Percentiles rank a stretch among this genome's conserved stretches.
These are phyloP conservation scores for Asterophora parasitica DNA, from an alignment of 768 basidiomycete species.

Conservation along the genomic window DNA sequence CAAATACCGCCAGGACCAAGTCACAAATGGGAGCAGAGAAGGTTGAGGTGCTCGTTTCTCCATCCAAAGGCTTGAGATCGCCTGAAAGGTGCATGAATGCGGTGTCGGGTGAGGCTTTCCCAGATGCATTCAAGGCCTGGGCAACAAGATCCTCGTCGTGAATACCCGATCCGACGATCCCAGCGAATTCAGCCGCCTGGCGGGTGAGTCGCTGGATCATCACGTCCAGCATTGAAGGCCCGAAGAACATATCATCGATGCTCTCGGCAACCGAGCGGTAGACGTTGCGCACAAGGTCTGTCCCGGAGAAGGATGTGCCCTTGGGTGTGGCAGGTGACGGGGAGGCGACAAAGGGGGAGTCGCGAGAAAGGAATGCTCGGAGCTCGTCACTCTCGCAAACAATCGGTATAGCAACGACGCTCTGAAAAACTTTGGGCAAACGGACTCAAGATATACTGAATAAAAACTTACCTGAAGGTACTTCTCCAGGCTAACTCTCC, in stretches of 20 bases:
- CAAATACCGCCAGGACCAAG: slow-evolving; percentile 87
- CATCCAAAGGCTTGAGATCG: slow-evolving; percentile 76
- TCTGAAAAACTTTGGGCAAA: slow-evolving; percentile 36
- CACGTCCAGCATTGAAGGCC: slow-evolving; percentile 92
- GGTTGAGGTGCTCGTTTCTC: slow-evolving; percentile 82
- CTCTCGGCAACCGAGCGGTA: slow-evolving; percentile 92
- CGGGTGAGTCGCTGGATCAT: slow-evolving; percentile 87
- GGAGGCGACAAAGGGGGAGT: slow-evolving; percentile 74
- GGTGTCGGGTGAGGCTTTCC: slow-evolving; percentile 61
- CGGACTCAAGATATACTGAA: no score
- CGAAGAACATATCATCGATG: slow-evolving; percentile 96
- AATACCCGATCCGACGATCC: slow-evolving; percentile 72
- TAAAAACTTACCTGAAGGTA: slow-evolving; percentile 73
- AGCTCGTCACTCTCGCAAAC: slow-evolving; percentile 83
- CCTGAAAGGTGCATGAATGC: slow-evolving; percentile 69
- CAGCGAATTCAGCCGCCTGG: slow-evolving; percentile 87
- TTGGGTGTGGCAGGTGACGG: slow-evolving; percentile 38
- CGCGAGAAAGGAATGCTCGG: slow-evolving; percentile 80
- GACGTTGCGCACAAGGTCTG: slow-evolving; percentile 77
- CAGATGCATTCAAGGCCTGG: slow-evolving; percentile 70
- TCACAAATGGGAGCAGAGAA: slow-evolving; percentile 96
- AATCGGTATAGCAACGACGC: slow-evolving; percentile 62
- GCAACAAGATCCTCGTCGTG: slow-evolving; percentile 83
- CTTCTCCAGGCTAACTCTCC: slow-evolving; percentile 76
- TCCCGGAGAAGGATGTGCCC: slow-evolving; percentile 53